Evolutionary conservation across 805 yeast species (phyloP).

Genomic region (Metschnikowia cerradonensis): DNA sequence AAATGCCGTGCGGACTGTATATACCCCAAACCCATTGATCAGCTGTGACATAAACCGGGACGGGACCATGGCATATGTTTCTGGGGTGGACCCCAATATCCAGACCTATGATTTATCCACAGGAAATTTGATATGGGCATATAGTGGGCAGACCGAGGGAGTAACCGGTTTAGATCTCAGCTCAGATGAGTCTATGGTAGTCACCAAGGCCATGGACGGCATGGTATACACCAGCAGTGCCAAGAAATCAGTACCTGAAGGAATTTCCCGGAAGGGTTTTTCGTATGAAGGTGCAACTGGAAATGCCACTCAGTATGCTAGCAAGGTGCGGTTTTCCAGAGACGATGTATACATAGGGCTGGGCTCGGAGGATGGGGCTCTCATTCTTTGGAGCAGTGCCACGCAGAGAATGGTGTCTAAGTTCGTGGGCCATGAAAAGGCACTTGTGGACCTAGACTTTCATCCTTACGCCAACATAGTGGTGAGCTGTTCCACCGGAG

Average conservation of each 20-base stretch:
- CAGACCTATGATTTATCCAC: constrained; percentile 56
- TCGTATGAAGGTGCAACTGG: constrained; percentile 57
- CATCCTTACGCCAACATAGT: constrained; percentile 42
- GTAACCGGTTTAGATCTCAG: constrained; percentile 55
- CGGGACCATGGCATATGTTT: constrained; percentile 46
- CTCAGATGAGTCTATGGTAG: constrained; percentile 41
- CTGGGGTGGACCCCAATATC: constrained; percentile 68
- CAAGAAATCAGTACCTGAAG: constrained; percentile 37
- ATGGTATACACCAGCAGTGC: constrained; percentile 56
- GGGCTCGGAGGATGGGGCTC: constrained; percentile 61
- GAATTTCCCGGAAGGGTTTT: constrained; percentile 40
- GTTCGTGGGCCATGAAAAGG: constrained; percentile 56
- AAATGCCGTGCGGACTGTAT: constrained; percentile 32
- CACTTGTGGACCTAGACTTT: constrained; percentile 58
- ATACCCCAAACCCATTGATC: constrained; percentile 56
- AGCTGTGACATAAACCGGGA: constrained; percentile 36
- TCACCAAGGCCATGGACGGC: constrained; percentile 56
- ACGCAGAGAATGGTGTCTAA: constrained; percentile 46
- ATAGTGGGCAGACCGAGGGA: constrained; percentile 41
- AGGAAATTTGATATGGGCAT: constrained; percentile 43
- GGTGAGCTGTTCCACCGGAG: constrained; percentile 53
- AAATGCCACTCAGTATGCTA: constrained; percentile 47
- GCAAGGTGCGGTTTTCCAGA: constrained; percentile 47
- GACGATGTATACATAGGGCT: constrained; percentile 42
- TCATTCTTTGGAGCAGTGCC: constrained; percentile 57